These are phyloP conservation scores for Macrotyloma uniflorum DNA, from an alignment of 306 rosid species.

Conservation along the genomic window DNA sequence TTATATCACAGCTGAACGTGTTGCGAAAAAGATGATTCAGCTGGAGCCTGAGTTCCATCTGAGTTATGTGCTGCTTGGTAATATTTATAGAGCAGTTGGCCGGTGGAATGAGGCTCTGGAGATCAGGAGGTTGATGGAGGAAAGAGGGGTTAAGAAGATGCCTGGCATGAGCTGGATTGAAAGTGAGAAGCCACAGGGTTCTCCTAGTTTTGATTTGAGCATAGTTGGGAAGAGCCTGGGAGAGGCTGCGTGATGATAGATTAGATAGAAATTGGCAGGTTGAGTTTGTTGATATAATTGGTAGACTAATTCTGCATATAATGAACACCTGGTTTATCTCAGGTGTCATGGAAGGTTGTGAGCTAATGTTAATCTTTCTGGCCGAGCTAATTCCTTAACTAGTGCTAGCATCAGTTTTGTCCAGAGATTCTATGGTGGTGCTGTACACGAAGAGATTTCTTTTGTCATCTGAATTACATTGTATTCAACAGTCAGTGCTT, in stretches of 20 bases:
- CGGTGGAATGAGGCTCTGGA: conserved; percentile 78
- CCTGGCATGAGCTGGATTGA: conserved; percentile 87
- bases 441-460: background rate
- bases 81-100: conserved; percentile 75
- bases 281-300: background rate
- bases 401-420: conserved; percentile 10
- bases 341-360: background rate
- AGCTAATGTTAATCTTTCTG: conserved; percentile 5
- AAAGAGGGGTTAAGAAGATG: conserved; percentile 77
- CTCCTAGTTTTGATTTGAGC: conserved; percentile 35
- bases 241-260: conserved; percentile 35
- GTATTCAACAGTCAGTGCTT: background rate
- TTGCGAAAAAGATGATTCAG: conserved; percentile 81
- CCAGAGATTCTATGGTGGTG: conserved; percentile 11
- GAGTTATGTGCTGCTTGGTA: conserved; percentile 80
- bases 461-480: background rate
- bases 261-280: conserved; percentile 6
- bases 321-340: background rate
- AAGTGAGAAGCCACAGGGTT: conserved; percentile 44
- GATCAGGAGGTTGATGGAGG: conserved; percentile 74
- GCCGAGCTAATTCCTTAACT: background rate
- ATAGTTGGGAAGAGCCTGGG: conserved; percentile 19
- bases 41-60: conserved; percentile 70
- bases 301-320: background rate
- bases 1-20: conserved; percentile 69